Conservation (phyloP, 768 basidiomycete species). For the Naganishia vaughanmartiniae region DNA sequence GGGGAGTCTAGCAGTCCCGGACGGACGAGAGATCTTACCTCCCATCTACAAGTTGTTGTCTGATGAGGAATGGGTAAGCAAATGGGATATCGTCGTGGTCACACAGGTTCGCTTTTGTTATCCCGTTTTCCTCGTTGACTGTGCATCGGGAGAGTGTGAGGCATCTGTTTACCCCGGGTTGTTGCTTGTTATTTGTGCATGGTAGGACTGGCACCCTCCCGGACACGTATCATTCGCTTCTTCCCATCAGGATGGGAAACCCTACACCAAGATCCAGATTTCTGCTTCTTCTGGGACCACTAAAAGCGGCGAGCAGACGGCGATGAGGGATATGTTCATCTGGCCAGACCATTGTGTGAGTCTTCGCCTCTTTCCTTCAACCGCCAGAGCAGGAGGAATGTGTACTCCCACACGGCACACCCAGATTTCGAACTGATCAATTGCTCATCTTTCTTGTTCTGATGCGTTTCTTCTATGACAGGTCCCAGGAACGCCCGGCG, state of each 20-base stretch:
- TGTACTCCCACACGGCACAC: too few species aligned
- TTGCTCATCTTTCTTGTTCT: too few species aligned
- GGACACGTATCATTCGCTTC: neutral
- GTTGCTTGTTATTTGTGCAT: too few species aligned
- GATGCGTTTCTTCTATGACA: too few species aligned
- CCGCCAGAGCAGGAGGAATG: neutral
- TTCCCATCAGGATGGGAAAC: constrained; percentile 41
- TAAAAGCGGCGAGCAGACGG: constrained; percentile 38
- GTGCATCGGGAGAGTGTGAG: too few species aligned
- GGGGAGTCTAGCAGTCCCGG: constrained; percentile 70
- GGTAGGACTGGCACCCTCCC: constrained; percentile 1
- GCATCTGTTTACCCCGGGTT: too few species aligned
- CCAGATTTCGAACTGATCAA: too few species aligned
- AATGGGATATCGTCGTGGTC: constrained; percentile 53
- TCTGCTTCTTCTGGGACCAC: constrained; percentile 7
- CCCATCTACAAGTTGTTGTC: constrained; percentile 62
- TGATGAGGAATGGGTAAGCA: constrained; percentile 41
- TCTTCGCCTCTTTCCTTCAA: neutral
- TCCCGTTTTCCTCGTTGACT: too few species aligned
- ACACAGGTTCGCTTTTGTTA: constrained; percentile 48
- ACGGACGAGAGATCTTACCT: constrained; percentile 62
- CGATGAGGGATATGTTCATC: constrained; percentile 64
- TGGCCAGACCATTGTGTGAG: constrained; percentile 76
- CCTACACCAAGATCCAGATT: constrained; percentile 54
- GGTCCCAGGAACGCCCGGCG: constrained; percentile 60